Base-by-base conservation (phyloP, 192 early-diverging fungal species). In the Phlyctochytrium planicorne region DNA sequence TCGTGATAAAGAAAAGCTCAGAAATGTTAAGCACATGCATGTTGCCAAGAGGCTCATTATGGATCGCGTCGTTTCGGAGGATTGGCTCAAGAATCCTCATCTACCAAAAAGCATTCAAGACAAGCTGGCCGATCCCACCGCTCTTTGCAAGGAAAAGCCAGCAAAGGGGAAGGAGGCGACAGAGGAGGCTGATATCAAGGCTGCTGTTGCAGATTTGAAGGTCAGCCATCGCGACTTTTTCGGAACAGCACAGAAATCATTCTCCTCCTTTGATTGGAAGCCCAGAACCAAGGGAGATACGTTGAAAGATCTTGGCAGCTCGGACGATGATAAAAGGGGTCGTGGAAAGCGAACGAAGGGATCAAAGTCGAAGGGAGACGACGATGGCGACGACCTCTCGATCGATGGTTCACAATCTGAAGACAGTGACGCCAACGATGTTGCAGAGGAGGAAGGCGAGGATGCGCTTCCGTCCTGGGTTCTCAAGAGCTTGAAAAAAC, bases 201-300 rank as follows among this genome's bases (percentile, higher is more conserved):
- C 10, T 10, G 55, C 55, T 14, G 20, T 57, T 27, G 55, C 10
- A 14, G 55, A 57, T 27, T 29, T 57, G 27, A 29, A 6, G 12
- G 27, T 24, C 6, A 25, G 20, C 20, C 55, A 57, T 29, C 10
- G 6, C 12, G 55, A 57, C 6, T 6, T 57, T 14, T 57, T 57
- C 27, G 55, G 6, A 25, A 6, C 10, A 4, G 10, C 12, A 4
- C 55, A 57, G 27, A 57, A 57, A 27, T 6, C 10, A 4, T 57
- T 57, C 27, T 57, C 55, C 10, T 10, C 10, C 20, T 57, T 57
- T 57, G 55, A 57, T 57, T 57, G 55, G 55, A 57, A 57, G 27
- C 55, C 55, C 14, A 10, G 55, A 27, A 57, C 55, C 20, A 57
- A 57, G 25, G 55, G 55, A 6, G 55, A 57, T 29, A 57, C 55